Evolutionary conservation across 495 filamentous ascomycete genomes (phyloP), one percentile per base, ranked within the genome.

Genomic region (Beverwykella pulmonaria): DNA sequence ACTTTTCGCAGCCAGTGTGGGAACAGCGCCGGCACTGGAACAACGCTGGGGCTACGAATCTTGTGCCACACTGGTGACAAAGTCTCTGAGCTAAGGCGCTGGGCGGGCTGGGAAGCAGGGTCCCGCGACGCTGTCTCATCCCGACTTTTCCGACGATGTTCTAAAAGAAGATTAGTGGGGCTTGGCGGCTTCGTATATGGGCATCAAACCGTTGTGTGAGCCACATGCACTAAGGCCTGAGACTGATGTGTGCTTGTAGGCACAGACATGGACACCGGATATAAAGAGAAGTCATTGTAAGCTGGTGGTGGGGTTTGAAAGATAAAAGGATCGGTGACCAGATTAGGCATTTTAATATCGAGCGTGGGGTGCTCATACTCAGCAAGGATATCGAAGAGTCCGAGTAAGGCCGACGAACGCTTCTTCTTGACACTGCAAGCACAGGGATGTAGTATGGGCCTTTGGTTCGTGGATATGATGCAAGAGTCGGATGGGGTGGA

Each of bases 41-140:
- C 25, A 65, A 20, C 5, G 54, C 20, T 10, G 61, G 49, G n/a
- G 59, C 54, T 14, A 53, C 49, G 25, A 65, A 53, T 4, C 41
- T 14, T 39, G 53, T 32, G 22, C 59, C 39, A 27, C 58, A 62
- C 20, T 17, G 36, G 32, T 71, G 68, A 63, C 63, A 71, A 36
- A 64, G 34, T 19, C 27, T 19, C 20, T 41, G 25, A 20, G 53
- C 66, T 39, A 49, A 53, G 39, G 39, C 26, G 30, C 27, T 53
- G 19, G 59, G 59, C 14, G 34, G n/a, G 10, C 20, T 1, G n/a
- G 52, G n/a, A 22, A 10, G 27, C 32, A 1, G 36, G 20, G 53
- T 53, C 65, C 50, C 65, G 65, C 63, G 65, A 59, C 27, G 4
- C 1, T 36, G 19, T 34, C 41, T 27, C 12, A 22, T 68, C 53